Evolutionary conservation across 2,329 filamentous ascomycete genomes (phyloP).

Genomic region (Dactylella cylindrospora): DNA sequence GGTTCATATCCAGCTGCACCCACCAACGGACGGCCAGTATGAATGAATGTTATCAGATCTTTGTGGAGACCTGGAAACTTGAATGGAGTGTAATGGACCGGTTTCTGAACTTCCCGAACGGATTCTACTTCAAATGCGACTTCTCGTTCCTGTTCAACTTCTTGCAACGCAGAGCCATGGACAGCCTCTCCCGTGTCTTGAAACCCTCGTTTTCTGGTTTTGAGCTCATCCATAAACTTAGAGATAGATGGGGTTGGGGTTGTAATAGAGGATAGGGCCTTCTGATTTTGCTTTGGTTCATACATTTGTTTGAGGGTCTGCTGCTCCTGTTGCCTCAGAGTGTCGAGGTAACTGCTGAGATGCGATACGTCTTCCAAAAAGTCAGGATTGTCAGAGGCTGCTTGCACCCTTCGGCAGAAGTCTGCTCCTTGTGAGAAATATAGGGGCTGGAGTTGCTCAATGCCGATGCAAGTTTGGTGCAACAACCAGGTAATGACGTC

Average conservation of each 20-base stretch:
- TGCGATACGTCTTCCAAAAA: constrained; percentile 53
- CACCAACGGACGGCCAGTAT: constrained; percentile 54
- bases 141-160: constrained; percentile 64
- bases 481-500: constrained; percentile 65
- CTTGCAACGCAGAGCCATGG: constrained; percentile 60
- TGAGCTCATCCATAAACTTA: constrained; percentile 51
- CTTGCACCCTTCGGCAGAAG: constrained; percentile 62
- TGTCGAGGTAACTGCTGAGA: constrained; percentile 53
- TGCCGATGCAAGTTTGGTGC: constrained; percentile 63
- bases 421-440: constrained; percentile 64
- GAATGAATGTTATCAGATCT: constrained; percentile 56
- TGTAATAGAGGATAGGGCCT: constrained; percentile 44
- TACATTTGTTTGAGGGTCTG: constrained; percentile 64
- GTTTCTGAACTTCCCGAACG: constrained; percentile 60
- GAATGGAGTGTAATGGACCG: constrained; percentile 53
- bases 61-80: constrained; percentile 56
- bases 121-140: constrained; percentile 62
- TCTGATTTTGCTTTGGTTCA: constrained; percentile 50
- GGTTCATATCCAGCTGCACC: constrained; percentile 53
- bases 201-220: constrained; percentile 50
- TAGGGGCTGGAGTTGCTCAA: constrained; percentile 62
- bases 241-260: constrained; percentile 49
- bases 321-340: constrained; percentile 59
- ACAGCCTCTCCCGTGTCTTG: constrained; percentile 56
- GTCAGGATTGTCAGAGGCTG: constrained; percentile 54